phyloP scores from a whole-genome alignment of 2,329 filamentous ascomycete species.

The Coleophoma crateriformis region DNA sequence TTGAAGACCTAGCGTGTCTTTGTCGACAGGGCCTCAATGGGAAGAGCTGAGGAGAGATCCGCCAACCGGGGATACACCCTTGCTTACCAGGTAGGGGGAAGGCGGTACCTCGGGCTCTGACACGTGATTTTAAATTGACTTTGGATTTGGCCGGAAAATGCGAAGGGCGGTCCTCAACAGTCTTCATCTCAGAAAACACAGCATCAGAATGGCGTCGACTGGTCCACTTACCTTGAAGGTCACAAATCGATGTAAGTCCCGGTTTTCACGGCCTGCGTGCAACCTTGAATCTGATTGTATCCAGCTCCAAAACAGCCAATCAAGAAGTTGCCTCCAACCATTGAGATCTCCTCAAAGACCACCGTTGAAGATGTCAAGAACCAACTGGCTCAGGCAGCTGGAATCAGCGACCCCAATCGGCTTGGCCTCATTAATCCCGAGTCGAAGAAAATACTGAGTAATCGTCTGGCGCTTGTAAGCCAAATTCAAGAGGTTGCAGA shows the following conservation, averaged over 20 bases:
- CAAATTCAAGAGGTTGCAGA: constrained; percentile 43
- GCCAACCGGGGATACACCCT: no score
- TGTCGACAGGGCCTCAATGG: no score
- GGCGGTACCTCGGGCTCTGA: no score
- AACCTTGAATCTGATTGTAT: not conserved
- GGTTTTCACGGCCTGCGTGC: not conserved
- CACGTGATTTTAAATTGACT: no score
- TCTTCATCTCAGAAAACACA: no score
- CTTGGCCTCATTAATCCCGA: constrained; percentile 56
- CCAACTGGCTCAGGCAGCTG: constrained; percentile 43
- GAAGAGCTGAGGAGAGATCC: no score
- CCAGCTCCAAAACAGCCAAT: constrained; percentile 24
- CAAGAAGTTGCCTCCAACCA: constrained; percentile 47
- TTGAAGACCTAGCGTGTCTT: no score
- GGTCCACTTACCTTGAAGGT: constrained; percentile 5
- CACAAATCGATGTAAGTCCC: constrained; percentile 3
- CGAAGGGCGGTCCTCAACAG: no score
- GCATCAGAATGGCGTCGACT: not conserved
- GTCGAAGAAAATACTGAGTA: constrained; percentile 57
- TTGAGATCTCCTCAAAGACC: constrained; percentile 35
- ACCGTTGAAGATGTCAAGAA: constrained; percentile 58
- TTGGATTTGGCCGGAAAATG: no score
- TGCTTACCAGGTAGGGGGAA: no score
- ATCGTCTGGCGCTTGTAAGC: constrained; percentile 48
- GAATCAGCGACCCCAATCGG: constrained; percentile 52